Evolutionary conservation across 2,329 filamentous ascomycete genomes (phyloP).

Genomic region (Fusarium pseudoanthophilum): DNA sequence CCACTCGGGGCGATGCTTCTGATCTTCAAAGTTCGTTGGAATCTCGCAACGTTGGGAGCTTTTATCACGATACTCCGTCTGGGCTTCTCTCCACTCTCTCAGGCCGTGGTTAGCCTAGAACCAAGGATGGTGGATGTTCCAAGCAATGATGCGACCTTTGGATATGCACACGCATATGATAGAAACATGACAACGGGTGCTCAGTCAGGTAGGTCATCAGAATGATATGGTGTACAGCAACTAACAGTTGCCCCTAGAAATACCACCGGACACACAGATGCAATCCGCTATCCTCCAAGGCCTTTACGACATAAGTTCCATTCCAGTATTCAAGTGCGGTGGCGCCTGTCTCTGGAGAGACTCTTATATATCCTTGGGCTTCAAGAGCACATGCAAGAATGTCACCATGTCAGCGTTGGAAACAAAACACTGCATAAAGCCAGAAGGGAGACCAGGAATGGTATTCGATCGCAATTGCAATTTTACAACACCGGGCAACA

Average conservation of each 20-base stretch:
- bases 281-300: neutral
- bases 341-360: neutral
- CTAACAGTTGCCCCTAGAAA: neutral
- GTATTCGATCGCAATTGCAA: neutral
- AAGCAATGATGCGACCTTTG: neutral
- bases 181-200: neutral
- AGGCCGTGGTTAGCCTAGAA: neutral
- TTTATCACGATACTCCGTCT: neutral
- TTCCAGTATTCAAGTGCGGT: neutral
- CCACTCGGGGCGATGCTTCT: neutral
- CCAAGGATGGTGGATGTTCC: neutral
- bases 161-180: neutral
- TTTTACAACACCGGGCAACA: neutral
- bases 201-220: neutral
- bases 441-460: neutral
- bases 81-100: neutral
- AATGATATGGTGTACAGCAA: rapidly evolving
- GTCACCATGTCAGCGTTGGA: neutral
- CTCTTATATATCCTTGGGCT: neutral
- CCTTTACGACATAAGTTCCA: neutral
- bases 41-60: neutral
- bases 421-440: neutral
- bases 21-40: neutral
- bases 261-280: neutral
- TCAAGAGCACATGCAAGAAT: neutral